Percentiles rank a stretch among this genome's conserved stretches.
Conservation (phyloP, 805 yeast genomes). For the Barnettozyma siamensis region DNA sequence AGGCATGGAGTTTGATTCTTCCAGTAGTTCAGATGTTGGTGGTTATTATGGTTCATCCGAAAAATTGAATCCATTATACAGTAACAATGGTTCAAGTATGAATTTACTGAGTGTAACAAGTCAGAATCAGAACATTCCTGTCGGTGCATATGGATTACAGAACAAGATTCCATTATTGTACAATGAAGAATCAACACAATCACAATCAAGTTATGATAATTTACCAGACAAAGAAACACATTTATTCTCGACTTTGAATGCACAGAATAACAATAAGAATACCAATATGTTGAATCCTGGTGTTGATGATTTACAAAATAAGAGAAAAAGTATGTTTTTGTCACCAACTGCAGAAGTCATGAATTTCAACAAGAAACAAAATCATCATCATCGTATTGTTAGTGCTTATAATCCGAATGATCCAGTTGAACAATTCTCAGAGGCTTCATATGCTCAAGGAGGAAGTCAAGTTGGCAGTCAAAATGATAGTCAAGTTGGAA, state of each 20-base stretch:
- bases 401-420: conserved; percentile 21
- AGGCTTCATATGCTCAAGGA: conserved; percentile 8
- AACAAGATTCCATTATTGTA: conserved; percentile 18
- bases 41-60: conserved; percentile 13
- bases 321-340: conserved; percentile 46
- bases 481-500: not conserved
- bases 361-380: conserved; percentile 35
- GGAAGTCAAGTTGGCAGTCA: not conserved
- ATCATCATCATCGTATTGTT: conserved; percentile 33
- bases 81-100: not conserved
- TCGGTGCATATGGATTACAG: not conserved
- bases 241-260: conserved; percentile 19
- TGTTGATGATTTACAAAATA: conserved; percentile 14
- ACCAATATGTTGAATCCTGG: too few species aligned
- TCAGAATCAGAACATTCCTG: conserved; percentile 1
- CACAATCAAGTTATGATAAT: conserved; percentile 10
- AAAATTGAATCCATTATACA: conserved; percentile 12
- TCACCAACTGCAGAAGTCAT: conserved; percentile 78
- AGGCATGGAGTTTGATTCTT: conserved; percentile 21
- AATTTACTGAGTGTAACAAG: conserved; percentile 1
- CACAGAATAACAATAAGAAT: not conserved
- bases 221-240: conserved; percentile 14
- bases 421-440: conserved; percentile 1
- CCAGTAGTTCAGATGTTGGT: conserved; percentile 14
- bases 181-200: conserved; percentile 8